These are phyloP conservation scores for Phalaenopsis equestris DNA, from an alignment of 106 monocot genomes.

Conservation along the genomic window DNA sequence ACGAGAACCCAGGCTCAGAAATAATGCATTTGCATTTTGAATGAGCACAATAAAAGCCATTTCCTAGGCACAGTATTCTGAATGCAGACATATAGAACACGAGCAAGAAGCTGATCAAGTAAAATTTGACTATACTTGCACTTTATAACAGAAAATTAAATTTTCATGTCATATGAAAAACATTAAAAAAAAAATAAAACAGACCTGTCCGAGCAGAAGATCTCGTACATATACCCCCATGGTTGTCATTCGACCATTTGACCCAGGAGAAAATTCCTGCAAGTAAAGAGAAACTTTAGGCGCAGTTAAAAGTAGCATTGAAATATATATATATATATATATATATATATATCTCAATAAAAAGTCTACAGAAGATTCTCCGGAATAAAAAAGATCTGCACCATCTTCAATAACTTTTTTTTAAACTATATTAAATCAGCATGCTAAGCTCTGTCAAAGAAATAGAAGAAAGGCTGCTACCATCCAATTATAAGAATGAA, in stretches of 20 bases:
- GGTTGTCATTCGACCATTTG: constrained; percentile 69
- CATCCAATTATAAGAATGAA: background rate
- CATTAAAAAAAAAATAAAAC: constrained; percentile 1
- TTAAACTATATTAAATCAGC: background rate
- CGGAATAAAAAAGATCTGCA: background rate
- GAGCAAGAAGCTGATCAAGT: constrained; percentile 6
- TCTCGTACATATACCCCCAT: constrained; percentile 95
- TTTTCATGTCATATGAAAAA: background rate
- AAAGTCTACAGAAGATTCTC: background rate
- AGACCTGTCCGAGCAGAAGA: constrained; percentile 90
- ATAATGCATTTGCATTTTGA: constrained; percentile 11
- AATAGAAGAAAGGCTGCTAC: background rate
- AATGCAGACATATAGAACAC: constrained; percentile 5
- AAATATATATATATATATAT: background rate
- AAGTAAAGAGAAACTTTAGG: background rate
- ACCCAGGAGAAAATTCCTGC: constrained; percentile 88
- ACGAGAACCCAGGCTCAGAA: constrained; percentile 26
- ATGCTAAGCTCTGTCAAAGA: background rate
- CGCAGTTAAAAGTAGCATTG: background rate
- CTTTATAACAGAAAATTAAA: background rate
- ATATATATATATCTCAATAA: background rate
- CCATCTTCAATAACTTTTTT: background rate
- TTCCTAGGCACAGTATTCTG: constrained; percentile 11
- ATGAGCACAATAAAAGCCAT: constrained; percentile 18
- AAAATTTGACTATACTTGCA: background rate